Base-by-base conservation (phyloP, 2,329 filamentous ascomycete genomes). In the Albophoma yamanashiensis region DNA sequence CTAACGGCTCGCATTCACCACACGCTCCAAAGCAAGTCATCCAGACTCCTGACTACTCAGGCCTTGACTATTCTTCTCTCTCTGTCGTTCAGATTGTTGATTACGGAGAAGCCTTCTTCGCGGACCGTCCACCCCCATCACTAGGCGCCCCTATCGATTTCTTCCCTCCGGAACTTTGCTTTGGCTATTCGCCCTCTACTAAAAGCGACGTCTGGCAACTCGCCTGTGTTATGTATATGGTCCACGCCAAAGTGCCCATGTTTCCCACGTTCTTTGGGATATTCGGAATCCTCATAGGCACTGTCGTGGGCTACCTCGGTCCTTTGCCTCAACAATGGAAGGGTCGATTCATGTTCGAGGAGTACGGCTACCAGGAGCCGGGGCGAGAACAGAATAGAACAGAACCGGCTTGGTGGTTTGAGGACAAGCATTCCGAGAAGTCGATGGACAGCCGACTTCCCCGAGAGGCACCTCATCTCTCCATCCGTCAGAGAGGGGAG, bases 341-440 rank as follows among this genome's bases (percentile, higher is more conserved):
- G 43, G 60, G 55, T 17, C 57, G 17, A 2, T 61, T 59, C 38
- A 55, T 47, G 0, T 61, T 59, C 27, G 9, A 38, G 27, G 57
- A 61, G 53, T 61, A 59, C 57, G 60, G 57, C 15, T 61, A 59
- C 36, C 22, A 14, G 55, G 57, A 61, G 15, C 43, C 36, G 53
- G 60, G 53, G 43, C 40, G 22, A 45, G 25, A 20, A 36, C 53
- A 12, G 15, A 4, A 14, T 1, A 56, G 17, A 9, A 55, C 43
- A 45, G 60, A 61, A 57, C 57, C 57, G n/a, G 60, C 53, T 20
- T 61, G 60, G 57, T 62, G 60, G 60, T 62, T 55, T 20, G 55
- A 55, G 14, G 11, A 62, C n/a, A 20, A 59, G 22, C 9, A 50
- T 5, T 9, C 27, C 8, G 17, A 55, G 1, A 59, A 58, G 60